Evolutionary conservation across 208 protist species (phyloP).

Genomic region (Crithidia fasciculata): DNA sequence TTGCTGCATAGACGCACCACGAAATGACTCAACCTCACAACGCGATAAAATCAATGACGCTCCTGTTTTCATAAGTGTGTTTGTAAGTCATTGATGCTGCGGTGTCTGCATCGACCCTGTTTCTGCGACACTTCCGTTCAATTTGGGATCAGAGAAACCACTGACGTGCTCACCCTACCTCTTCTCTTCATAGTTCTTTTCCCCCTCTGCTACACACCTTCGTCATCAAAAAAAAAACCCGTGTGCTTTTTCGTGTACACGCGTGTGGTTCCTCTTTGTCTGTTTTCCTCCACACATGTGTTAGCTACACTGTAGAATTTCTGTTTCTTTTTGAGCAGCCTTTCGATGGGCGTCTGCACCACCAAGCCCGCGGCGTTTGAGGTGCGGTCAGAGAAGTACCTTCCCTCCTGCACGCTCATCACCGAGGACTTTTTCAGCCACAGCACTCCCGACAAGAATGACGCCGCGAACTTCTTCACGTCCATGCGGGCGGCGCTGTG

Average conservation of each 20-base stretch:
- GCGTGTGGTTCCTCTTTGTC: background rate
- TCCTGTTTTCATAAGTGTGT: too few species aligned
- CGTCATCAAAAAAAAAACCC: background rate
- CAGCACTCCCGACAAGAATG: constrained; percentile 18
- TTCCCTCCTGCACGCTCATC: constrained; percentile 28
- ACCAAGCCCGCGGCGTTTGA: constrained; percentile 8
- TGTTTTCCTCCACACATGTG: background rate
- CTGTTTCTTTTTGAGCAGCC: background rate
- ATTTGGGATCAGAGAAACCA: too few species aligned
- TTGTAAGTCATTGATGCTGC: too few species aligned
- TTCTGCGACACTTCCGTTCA: background rate
- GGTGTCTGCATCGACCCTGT: background rate
- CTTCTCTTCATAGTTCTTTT: background rate
- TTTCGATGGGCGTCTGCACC: constrained; percentile 34
- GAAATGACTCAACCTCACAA: too few species aligned
- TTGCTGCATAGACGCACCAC: too few species aligned
- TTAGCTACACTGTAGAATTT: background rate
- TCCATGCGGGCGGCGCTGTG: constrained; percentile 39
- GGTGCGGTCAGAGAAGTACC: constrained; percentile 27
- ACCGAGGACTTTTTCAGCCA: constrained; percentile 40
- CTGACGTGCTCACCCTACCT: background rate
- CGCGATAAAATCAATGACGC: too few species aligned
- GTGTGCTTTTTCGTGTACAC: background rate
- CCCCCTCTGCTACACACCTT: background rate
- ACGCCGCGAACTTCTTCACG: constrained; percentile 47